Base-by-base conservation (phyloP, 192 early-diverging fungal species). In the Entophlyctis luteolus region DNA sequence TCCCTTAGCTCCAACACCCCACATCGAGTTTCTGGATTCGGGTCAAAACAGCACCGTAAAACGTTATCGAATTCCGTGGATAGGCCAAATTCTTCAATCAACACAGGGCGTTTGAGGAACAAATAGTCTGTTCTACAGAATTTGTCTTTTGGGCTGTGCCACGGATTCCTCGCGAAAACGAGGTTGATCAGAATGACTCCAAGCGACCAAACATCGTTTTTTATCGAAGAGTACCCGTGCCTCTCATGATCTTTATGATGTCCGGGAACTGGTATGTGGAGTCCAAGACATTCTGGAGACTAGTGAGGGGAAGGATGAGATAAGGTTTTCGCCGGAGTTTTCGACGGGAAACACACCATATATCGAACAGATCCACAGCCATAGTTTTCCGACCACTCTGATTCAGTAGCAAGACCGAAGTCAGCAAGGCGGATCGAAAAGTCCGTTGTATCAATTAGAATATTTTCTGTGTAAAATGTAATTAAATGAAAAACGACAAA, bases 341-440 rank as follows among this genome's bases (percentile, higher is more conserved):
- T 36, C 14, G 2, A 1, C 34, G 62, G 75, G 34, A 87, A 86
- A 57, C 91, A 90, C 20, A 91, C 90, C 82, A 98, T 91, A 76
- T 98, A 98, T 58, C 91, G 87, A 22, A 92, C 86, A 48, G 86
- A 88, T 2, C 95, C 95, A 72, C 92, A 93, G 10, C 94, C 93
- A 45, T 91, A 87, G 58, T 96, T 94, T 29, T 75, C 77, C 16
- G 87, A 91, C 75, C 77, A 82, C 2, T 71, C 67, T 38, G 91
- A 77, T 62, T 83, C 80, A 20, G 95, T 95, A n/a, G 93, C 90
- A n/a, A 98, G 83, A 4, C 95, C 95, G 85, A 98, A 98, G 78
- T 98, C 95, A 12, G 93, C 88, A 31, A 98, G 80, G 77, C 93
- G 92, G 4, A 76, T 46, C 3, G 48, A 89, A 68, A 27, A 79